Percentiles rank a stretch among this genome's conserved stretches.
Evolutionary conservation across 257 asterid species (phyloP).

Genomic region (Solanum chiquidenum): DNA sequence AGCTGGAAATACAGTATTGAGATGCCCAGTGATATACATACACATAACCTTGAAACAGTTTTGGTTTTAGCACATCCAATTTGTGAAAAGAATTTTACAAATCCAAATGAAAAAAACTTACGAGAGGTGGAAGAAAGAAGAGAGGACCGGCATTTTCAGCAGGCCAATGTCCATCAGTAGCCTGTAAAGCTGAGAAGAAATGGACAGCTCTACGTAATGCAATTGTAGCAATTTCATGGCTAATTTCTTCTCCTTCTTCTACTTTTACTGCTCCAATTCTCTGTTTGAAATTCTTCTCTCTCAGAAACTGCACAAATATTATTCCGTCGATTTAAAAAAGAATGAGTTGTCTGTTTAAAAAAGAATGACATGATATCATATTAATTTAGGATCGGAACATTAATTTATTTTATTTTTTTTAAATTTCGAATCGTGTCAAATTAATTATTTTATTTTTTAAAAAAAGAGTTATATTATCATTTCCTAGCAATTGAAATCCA

Average conservation of each 20-base stretch:
- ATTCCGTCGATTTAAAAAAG: accelerated
- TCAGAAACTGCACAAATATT: slow-evolving; percentile 34
- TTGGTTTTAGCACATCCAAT: background rate
- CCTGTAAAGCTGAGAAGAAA: slow-evolving; percentile 78
- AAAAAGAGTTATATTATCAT: too few relatives aligned
- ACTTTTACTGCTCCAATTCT: slow-evolving; percentile 57
- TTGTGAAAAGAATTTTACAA: background rate
- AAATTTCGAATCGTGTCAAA: too few relatives aligned
- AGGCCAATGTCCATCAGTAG: slow-evolving; percentile 87
- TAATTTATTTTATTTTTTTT: too few relatives aligned
- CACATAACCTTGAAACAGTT: slow-evolving; percentile 47
- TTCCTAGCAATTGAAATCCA: too few relatives aligned
- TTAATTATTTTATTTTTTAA: too few relatives aligned
- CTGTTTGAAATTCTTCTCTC: slow-evolving; percentile 64
- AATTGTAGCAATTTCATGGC: slow-evolving; percentile 43
- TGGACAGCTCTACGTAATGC: slow-evolving; percentile 48
- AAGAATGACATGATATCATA: too few relatives aligned
- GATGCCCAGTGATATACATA: slow-evolving; percentile 53
- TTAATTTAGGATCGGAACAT: too few relatives aligned
- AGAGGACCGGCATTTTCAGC: slow-evolving; percentile 76
- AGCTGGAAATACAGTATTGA: slow-evolving; percentile 35
- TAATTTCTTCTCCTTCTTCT: slow-evolving; percentile 59
- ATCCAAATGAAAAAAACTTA: background rate
- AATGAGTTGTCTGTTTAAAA: too few relatives aligned
- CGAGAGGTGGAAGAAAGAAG: slow-evolving; percentile 79